Evolutionary conservation across 75 land plant species (phyloP).

Genomic region (Cupressus sempervirens): DNA sequence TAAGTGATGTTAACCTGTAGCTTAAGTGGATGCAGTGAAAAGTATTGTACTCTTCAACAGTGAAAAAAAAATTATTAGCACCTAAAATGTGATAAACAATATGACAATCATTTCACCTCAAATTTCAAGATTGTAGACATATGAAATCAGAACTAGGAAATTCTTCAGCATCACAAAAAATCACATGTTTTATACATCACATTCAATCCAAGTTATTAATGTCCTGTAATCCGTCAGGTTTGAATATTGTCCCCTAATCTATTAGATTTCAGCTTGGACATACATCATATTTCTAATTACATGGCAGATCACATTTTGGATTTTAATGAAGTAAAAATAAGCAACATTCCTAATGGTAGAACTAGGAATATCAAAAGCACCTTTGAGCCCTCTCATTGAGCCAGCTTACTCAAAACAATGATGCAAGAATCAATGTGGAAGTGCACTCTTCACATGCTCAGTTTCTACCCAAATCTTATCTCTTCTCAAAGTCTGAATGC

Average conservation of each 20-base stretch:
- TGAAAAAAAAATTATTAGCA: neutral
- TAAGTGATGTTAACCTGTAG: neutral
- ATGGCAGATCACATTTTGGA: neutral
- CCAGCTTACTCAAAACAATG: neutral
- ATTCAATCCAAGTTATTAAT: constrained; percentile 4
- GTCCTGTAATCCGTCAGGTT: neutral
- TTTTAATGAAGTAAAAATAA: neutral
- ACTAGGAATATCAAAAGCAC: neutral
- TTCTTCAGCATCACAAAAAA: neutral
- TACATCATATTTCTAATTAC: constrained; percentile 4
- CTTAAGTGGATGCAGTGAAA: neutral
- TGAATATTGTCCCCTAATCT: neutral
- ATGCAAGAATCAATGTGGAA: neutral
- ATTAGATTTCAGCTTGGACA: neutral
- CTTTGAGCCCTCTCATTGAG: neutral
- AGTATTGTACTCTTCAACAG: neutral
- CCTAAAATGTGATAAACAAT: neutral
- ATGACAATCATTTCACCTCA: neutral
- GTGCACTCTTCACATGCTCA: neutral
- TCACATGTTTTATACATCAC: constrained; percentile 7
- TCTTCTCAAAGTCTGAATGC: neutral
- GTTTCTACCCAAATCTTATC: neutral
- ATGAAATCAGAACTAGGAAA: neutral
- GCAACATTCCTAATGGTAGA: neutral
- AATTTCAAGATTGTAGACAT: constrained; percentile 1